A percentile compares a stretch with the other conserved stretches of the same genome.
Evolutionary conservation across 1,284 basidiomycete species (phyloP).

Genomic region (Volvariella surrecta): DNA sequence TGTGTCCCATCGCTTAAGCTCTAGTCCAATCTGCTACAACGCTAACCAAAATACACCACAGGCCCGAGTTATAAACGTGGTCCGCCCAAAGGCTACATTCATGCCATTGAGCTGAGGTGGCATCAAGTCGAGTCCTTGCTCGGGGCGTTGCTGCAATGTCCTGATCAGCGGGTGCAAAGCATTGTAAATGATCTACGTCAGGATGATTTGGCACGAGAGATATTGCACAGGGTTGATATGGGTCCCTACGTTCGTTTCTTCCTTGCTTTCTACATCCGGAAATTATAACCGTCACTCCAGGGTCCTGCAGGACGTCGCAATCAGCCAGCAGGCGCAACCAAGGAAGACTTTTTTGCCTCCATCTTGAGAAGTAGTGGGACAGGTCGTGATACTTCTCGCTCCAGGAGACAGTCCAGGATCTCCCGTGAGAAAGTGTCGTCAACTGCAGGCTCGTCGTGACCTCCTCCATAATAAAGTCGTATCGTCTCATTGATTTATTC

Average conservation of each 20-base stretch:
- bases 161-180: conserved; percentile 60
- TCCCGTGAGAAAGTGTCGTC: conserved; percentile 71
- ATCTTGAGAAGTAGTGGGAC: conserved; percentile 53
- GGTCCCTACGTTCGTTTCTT: conserved; percentile 58
- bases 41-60: conserved; percentile 20
- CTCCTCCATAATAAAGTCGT: neutral
- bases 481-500: conserved; percentile 4
- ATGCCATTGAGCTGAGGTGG: conserved; percentile 83
- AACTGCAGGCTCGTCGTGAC: conserved; percentile 36
- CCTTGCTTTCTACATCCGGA: conserved; percentile 5
- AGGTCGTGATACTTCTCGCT: conserved; percentile 48
- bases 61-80: conserved; percentile 78
- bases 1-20: conserved; percentile 20
- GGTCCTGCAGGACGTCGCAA: conserved; percentile 53
- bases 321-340: conserved; percentile 42
- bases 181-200: conserved; percentile 61
- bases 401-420: conserved; percentile 65
- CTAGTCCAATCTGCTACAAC: neutral
- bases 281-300: conserved; percentile 24
- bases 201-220: conserved; percentile 65
- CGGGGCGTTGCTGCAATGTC: conserved; percentile 67
- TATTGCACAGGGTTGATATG: conserved; percentile 61
- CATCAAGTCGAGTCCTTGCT: conserved; percentile 83
- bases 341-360: conserved; percentile 65
- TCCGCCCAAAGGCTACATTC: conserved; percentile 87